Evolutionary conservation across 768 basidiomycete species (phyloP).

Genomic region (Calocybe indica): DNA sequence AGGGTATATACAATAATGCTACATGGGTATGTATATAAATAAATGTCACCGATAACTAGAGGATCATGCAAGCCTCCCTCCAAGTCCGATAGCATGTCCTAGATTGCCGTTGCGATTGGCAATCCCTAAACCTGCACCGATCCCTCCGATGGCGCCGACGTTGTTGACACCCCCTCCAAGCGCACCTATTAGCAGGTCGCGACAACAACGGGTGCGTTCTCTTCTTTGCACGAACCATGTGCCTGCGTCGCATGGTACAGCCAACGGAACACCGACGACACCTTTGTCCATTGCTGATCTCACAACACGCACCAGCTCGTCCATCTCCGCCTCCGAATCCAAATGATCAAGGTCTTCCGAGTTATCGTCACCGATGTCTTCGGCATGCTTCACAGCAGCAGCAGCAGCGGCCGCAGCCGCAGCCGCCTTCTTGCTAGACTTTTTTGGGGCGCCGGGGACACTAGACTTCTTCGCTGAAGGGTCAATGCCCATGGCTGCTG

Average conservation of each 20-base stretch:
- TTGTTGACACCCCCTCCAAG: conserved; percentile 32
- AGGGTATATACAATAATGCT: too few relatives aligned
- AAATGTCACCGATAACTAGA: conserved; percentile 31
- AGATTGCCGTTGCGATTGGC: conserved; percentile 26
- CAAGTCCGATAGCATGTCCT: background rate
- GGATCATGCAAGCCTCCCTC: conserved; percentile 20
- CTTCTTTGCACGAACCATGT: conserved; percentile 80
- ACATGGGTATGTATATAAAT: too few relatives aligned
- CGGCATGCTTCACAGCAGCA: conserved; percentile 41
- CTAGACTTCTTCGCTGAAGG: conserved; percentile 43
- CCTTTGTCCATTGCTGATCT: conserved; percentile 51
- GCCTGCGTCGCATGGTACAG: conserved; percentile 65
- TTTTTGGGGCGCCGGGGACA: conserved; percentile 39
- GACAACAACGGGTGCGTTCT: conserved; percentile 56
- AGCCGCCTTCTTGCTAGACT: conserved; percentile 57
- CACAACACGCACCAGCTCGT: conserved; percentile 62
- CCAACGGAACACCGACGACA: conserved; percentile 58
- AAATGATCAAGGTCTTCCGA: conserved; percentile 72
- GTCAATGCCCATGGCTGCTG: conserved; percentile 53
- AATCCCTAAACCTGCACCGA: conserved; percentile 17
- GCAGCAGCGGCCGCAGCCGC: conserved; percentile 46
- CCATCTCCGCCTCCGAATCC: conserved; percentile 83
- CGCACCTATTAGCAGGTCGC: conserved; percentile 52
- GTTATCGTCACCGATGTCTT: conserved; percentile 48
- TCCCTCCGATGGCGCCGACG: conserved; percentile 21